Evolutionary conservation across 139 green algal species (phyloP).

Genomic region (Zygnema cylindricum): DNA sequence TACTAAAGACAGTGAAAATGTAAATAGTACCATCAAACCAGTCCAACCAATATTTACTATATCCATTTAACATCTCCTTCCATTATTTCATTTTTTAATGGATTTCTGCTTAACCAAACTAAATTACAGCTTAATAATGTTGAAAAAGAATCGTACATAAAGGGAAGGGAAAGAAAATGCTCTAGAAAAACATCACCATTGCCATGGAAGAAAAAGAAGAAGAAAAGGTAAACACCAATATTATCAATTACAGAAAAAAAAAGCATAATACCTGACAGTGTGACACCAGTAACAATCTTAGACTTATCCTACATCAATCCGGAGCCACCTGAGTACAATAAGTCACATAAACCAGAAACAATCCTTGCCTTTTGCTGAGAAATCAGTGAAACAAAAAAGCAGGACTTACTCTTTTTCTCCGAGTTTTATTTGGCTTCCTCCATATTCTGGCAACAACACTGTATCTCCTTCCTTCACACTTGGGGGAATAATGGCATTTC

Average conservation of each 20-base stretch:
- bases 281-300: slow-evolving; percentile 23
- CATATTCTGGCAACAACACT: slow-evolving; percentile 96
- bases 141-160: not conserved
- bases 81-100: too few species aligned
- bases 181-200: not conserved
- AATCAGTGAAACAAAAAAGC: not conserved
- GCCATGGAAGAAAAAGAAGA: too few species aligned
- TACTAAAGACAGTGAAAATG: too few species aligned
- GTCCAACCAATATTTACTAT: too few species aligned
- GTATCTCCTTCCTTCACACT: slow-evolving; percentile 85
- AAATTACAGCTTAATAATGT: not conserved
- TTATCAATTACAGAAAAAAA: not conserved
- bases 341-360: not conserved
- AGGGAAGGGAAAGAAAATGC: too few species aligned
- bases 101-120: not conserved
- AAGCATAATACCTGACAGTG: not conserved
- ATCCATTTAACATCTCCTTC: too few species aligned
- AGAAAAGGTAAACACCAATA: too few species aligned
- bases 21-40: too few species aligned
- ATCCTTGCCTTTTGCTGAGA: not conserved
- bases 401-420: slow-evolving; percentile 86
- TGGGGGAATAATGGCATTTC: slow-evolving; percentile 78
- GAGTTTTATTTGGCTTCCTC: slow-evolving; percentile 89
- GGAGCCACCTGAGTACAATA: not conserved
- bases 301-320: not conserved